phyloP scores from a whole-genome alignment of 2,329 filamentous ascomycete species.

The Chrysosporium keratinophilum region DNA sequence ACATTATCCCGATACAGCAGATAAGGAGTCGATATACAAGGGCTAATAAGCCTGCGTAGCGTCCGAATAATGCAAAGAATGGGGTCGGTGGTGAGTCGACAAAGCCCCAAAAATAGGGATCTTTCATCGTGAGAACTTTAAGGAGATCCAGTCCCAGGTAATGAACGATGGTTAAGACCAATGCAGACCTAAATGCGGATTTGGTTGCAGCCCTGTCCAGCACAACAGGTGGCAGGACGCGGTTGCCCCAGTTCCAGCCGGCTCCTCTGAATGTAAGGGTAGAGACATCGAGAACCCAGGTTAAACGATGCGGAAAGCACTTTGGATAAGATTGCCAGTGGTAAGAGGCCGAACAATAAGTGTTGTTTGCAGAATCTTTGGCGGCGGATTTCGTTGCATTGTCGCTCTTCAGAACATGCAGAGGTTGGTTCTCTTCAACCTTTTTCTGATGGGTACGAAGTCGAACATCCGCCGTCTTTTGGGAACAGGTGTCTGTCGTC shows the following conservation, averaged over 20 bases:
- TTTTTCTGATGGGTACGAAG: neutral
- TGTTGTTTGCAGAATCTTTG: constrained; percentile 33
- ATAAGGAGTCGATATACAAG: constrained; percentile 48
- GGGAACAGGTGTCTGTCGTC: neutral
- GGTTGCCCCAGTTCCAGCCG: constrained; percentile 11
- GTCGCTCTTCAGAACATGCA: neutral
- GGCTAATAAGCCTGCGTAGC: constrained; percentile 39
- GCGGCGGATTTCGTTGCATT: neutral
- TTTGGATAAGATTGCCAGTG: constrained; percentile 37
- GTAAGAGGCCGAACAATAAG: constrained; percentile 43
- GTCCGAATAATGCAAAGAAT: constrained; percentile 32
- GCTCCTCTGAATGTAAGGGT: constrained; percentile 1
- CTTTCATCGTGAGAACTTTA: constrained; percentile 58
- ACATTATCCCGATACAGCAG: constrained; percentile 47
- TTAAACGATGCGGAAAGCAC: constrained; percentile 17
- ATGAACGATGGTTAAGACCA: constrained; percentile 41
- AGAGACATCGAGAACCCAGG: constrained; percentile 12
- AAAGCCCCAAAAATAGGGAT: constrained; percentile 64
- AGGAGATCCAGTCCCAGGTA: constrained; percentile 62
- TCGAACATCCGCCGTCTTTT: neutral
- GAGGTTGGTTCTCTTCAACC: neutral
- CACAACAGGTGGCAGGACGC: neutral
- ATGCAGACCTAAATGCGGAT: constrained; percentile 39
- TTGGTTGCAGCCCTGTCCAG: constrained; percentile 25
- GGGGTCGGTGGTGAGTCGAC: constrained; percentile 40